Base-by-base conservation (phyloP, 306 rosid species). In the peach (Prunus persica) region DNA sequence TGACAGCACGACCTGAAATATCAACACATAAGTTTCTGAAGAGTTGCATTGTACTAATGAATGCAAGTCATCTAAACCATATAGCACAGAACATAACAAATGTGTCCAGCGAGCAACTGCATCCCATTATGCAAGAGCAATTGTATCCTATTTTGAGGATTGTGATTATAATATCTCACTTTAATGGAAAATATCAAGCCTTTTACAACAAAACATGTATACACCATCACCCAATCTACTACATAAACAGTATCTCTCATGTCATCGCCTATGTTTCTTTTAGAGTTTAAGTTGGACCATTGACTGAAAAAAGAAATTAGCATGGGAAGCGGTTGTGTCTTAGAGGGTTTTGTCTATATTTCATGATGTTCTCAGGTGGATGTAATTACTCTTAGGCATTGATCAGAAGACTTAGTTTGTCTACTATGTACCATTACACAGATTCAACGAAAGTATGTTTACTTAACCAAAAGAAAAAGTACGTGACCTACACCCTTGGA, bases 1-100 rank as follows among this genome's bases (percentile, higher is more conserved):
- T 92, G 83, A 94, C 98, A 74, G 98, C 98, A 75, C 91, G 88
- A 75, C 97, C 98, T 94, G 81, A 76, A 62, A 57, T 30, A 75
- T 83, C 72, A 82, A 54, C 72, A 84, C 43, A 18, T 20, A 12
- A 12, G 10, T 43, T 43, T 67, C 20, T 72, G 57, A 27, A 13
- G 13, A 25, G 11, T 4, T 61, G 41, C n/a, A 27, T 61, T 27
- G 41, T 25, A 61, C 41, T 14, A 61, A 61, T 15, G 18, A 30
- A 38, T 25, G 14, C 32, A n/a, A 32, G 15, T 30, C 14, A 55
- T 24, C 65, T 55, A 25, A 71, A 55, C 20, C 15, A 71, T 12
- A 34, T 3, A 20, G 30, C 51, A 54, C 15, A 55, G 52, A 5
- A 32, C 64, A 32, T 28, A 51, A 19, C 20, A 46, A 38, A 38